These are phyloP conservation scores for Heliamphora exappendiculata DNA, from an alignment of 148 eudicot genomes.

Conservation along the genomic window DNA sequence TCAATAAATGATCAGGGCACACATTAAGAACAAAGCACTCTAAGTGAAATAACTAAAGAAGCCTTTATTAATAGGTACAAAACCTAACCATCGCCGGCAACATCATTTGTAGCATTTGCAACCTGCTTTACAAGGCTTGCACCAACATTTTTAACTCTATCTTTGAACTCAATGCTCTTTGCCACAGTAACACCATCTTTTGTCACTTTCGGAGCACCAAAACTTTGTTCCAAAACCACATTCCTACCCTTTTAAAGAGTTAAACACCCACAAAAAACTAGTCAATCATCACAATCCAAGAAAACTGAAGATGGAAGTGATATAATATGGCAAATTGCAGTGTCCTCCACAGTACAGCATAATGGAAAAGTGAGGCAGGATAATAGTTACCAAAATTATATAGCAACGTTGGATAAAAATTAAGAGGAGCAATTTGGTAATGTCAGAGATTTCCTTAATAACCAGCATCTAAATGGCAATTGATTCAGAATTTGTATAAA, in stretches of 20 bases:
- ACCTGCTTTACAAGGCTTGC: constrained; percentile 74
- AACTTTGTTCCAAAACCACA: constrained; percentile 66
- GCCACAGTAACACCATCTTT: constrained; percentile 77
- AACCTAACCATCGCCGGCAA: constrained; percentile 65
- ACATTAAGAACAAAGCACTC: background rate
- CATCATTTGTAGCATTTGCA: constrained; percentile 74
- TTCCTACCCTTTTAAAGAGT: constrained; percentile 41
- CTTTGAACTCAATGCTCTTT: constrained; percentile 62
- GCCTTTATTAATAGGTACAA: background rate
- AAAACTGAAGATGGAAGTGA: background rate
- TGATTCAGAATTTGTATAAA: too few species aligned
- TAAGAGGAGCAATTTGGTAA: too few species aligned
- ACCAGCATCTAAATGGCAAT: background rate
- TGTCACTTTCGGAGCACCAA: constrained; percentile 67
- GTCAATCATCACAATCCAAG: background rate
- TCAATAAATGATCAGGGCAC: background rate
- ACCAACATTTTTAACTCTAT: constrained; percentile 51
- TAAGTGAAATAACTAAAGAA: background rate
- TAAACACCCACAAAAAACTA: background rate
- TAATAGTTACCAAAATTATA: background rate
- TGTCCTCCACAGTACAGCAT: background rate
- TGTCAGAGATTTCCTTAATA: background rate
- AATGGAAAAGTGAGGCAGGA: background rate
- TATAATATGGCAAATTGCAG: background rate
- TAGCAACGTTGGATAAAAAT: too few species aligned